Evolutionary conservation across 495 filamentous ascomycete genomes (phyloP).

Genomic region (Tuber umbilicatum): DNA sequence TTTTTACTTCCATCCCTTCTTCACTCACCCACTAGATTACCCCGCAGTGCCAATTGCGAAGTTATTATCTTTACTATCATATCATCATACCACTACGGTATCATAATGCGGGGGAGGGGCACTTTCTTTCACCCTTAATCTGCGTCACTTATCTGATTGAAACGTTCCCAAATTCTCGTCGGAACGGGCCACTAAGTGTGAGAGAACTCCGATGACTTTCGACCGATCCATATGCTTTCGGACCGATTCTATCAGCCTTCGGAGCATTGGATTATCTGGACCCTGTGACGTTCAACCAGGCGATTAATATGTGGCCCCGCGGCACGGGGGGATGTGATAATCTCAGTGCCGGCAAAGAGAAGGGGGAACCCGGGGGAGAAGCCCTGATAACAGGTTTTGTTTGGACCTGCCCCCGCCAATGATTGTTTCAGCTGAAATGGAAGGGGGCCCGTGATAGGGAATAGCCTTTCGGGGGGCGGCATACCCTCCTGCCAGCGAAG

Average conservation of each 20-base stretch:
- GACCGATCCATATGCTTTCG: not conserved
- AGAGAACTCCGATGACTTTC: not conserved
- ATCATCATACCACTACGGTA: not conserved
- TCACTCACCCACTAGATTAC: not conserved
- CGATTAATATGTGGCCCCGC: not conserved
- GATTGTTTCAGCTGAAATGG: not conserved
- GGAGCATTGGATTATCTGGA: constrained; percentile 1
- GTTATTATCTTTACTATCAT: not conserved
- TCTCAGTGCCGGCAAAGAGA: not conserved
- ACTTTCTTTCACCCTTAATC: not conserved
- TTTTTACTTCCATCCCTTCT: not conserved
- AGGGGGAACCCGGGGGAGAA: not conserved
- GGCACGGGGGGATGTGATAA: not conserved
- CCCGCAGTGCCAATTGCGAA: not conserved
- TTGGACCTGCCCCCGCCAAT: not conserved
- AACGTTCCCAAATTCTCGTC: not conserved
- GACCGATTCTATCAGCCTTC: not conserved
- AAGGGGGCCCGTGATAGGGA: not conserved
- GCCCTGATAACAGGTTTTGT: not conserved
- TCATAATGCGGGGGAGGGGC: not conserved
- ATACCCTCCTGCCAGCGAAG: not conserved
- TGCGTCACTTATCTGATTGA: not conserved
- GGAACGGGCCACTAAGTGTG: not conserved
- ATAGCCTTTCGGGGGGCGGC: not conserved
- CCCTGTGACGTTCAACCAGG: not conserved